These are phyloP conservation scores for Aspergillus thermomutatus DNA, from an alignment of 2,329 filamentous ascomycete species.

Conservation along the genomic window DNA sequence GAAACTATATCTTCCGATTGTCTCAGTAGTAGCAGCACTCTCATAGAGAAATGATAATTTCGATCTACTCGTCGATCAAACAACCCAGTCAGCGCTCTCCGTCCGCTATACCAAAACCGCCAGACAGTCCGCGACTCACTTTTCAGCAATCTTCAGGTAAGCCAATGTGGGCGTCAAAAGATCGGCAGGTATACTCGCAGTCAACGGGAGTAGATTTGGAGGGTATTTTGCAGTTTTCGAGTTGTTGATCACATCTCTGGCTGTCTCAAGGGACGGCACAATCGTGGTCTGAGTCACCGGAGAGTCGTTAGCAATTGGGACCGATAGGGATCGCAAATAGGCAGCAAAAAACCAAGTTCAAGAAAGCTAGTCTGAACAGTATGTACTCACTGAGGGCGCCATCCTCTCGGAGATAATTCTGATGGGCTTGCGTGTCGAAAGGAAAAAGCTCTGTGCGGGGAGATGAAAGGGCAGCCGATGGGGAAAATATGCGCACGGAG, in stretches of 20 bases:
- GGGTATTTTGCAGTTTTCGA: conserved; percentile 52
- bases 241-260: conserved; percentile 54
- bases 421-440: conserved; percentile 1
- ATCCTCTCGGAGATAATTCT: conserved; percentile 12
- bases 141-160: conserved; percentile 83
- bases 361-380: neutral
- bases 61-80: conserved; percentile 41
- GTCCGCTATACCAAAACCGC: conserved; percentile 9
- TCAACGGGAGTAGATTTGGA: conserved; percentile 78
- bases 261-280: conserved; percentile 60
- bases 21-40: conserved; percentile 86
- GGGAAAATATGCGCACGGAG: neutral
- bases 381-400: conserved; percentile 26
- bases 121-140: conserved; percentile 48
- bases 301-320: neutral
- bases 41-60: conserved; percentile 93
- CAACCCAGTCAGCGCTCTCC: neutral
- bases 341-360: neutral
- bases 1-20: conserved; percentile 92
- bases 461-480: conserved; percentile 6
- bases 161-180: conserved; percentile 92
- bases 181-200: conserved; percentile 82
- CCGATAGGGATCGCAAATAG: neutral
- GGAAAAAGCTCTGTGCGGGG: conserved; percentile 14
- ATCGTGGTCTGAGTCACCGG: conserved; percentile 43